Base-by-base conservation (phyloP, 2,329 filamentous ascomycete genomes). In the Diaporthe destruens region DNA sequence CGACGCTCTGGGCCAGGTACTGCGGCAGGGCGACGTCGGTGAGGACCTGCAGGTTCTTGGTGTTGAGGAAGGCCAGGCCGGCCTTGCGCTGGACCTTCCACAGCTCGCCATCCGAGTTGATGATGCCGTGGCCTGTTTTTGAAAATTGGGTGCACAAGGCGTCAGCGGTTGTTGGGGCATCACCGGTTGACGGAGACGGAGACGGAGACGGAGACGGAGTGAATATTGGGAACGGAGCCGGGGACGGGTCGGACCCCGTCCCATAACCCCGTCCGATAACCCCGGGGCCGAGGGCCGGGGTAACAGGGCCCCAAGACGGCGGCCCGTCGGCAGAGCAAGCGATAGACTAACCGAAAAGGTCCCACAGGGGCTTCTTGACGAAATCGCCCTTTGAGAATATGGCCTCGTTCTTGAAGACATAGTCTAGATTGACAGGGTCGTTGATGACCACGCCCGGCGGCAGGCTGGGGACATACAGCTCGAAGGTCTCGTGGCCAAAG, bases 31-130 rank as follows among this genome's bases (percentile, higher is more conserved):
- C 87, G 6, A 87, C 81, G 49, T 89, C 87, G 1, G 89, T 89
- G 70, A 92, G 81, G 9, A 86, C 83, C 39, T 87, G 85, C 42
- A 92, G 78, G 75, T 91, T 91, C 69, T 87, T 81, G 18, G 84
- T 84, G 76, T 85, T 90, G 34, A 92, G 84, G 75, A 92, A 92
- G 36, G 86, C 80, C 18, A 88, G 75, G 0, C 90, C 90, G 5
- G 90, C 90, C 78, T 88, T 91, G 57, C 90, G 85, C 81, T 92
- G 90, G 1, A 87, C 81, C 73, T 85, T 88, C 90, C 90, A 92
- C 32, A 90, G 77, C 29, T 90, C 87, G 53, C 90, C 90, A 74
- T 92, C 90, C 34, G 87, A 87, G 75, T 92, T 92, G 80, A 92
- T 91, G 75, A 92, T 92, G 34, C 90, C 90, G 75, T 90, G 85